Percentiles rank a stretch among this genome's conserved stretches.
These are phyloP conservation scores for Crithidia bombi DNA, from an alignment of 208 protist species.

Conservation along the genomic window DNA sequence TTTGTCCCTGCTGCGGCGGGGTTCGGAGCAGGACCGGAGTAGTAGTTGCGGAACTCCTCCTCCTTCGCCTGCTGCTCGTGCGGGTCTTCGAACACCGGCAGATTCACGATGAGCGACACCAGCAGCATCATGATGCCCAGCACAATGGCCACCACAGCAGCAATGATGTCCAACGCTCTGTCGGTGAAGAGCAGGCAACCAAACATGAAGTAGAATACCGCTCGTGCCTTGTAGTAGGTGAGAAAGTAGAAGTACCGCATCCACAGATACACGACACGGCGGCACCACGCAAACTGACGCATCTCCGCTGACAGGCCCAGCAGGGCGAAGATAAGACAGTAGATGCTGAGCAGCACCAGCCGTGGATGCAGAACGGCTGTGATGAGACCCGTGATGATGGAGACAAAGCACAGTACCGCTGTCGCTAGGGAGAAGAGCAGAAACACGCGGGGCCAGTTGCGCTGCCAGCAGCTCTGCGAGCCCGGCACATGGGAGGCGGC, in stretches of 20 bases:
- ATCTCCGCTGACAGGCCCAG: conserved; percentile 73
- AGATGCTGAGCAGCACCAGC: conserved; percentile 52
- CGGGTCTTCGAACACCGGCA: conserved; percentile 67
- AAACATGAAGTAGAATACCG: conserved; percentile 80
- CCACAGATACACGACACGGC: conserved; percentile 60
- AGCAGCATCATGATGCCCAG: conserved; percentile 70
- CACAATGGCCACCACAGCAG: conserved; percentile 42
- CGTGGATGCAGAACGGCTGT: conserved; percentile 26
- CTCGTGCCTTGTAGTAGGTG: conserved; percentile 62
- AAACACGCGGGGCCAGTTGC: conserved; percentile 63
- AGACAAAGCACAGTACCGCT: conserved; percentile 41
- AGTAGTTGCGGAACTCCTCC: conserved; percentile 37
- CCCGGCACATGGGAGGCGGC: conserved; percentile 12
- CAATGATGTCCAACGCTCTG: conserved; percentile 42
- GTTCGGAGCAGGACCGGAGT: conserved; percentile 21
- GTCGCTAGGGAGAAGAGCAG: conserved; percentile 42
- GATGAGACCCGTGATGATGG: conserved; percentile 50
- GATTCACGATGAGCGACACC: conserved; percentile 43
- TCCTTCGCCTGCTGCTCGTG: conserved; percentile 37
- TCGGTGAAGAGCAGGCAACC: conserved; percentile 63
- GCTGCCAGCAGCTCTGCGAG: conserved; percentile 33
- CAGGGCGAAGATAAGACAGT: conserved; percentile 70
- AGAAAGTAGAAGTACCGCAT: conserved; percentile 83
- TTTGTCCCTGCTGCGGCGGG: neutral
- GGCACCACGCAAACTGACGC: conserved; percentile 57